phyloP scores from a whole-genome alignment of 345 rosid genomes.

The Cardamine occulta region DNA sequence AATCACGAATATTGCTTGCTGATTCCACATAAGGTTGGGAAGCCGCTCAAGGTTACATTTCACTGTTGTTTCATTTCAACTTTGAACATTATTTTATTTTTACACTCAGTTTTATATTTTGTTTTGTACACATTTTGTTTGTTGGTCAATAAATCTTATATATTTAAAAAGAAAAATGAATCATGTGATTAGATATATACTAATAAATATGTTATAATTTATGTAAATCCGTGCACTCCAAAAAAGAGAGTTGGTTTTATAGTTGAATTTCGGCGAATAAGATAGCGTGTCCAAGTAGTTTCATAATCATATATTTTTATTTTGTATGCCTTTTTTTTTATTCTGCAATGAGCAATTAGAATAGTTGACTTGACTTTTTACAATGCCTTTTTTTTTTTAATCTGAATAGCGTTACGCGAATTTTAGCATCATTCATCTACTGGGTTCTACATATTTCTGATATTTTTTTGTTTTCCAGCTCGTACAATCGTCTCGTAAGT shows the following conservation, averaged over 20 bases:
- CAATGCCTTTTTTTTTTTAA: not conserved
- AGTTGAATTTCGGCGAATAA: constrained; percentile 20
- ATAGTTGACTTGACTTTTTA: constrained; percentile 1
- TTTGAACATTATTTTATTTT: not conserved
- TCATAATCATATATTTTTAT: not conserved
- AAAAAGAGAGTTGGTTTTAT: constrained; percentile 14
- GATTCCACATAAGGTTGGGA: not conserved
- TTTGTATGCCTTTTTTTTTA: not conserved
- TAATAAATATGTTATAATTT: not conserved
- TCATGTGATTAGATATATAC: not conserved
- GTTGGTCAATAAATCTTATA: too few species aligned
- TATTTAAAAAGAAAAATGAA: not conserved
- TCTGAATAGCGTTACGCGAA: not conserved
- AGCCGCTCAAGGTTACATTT: not conserved
- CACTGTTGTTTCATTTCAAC: not conserved
- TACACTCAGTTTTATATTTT: too few species aligned
- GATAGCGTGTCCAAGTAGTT: not conserved
- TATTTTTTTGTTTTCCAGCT: not conserved
- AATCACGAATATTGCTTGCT: not conserved
- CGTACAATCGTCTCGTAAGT: not conserved
- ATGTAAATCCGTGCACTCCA: constrained; percentile 20
- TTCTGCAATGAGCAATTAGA: not conserved
- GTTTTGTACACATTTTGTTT: too few species aligned
- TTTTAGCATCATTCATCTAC: constrained; percentile 6
- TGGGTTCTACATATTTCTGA: not conserved